Evolutionary conservation across 768 basidiomycete species (phyloP).

Genomic region (Mrakia blollopis): DNA sequence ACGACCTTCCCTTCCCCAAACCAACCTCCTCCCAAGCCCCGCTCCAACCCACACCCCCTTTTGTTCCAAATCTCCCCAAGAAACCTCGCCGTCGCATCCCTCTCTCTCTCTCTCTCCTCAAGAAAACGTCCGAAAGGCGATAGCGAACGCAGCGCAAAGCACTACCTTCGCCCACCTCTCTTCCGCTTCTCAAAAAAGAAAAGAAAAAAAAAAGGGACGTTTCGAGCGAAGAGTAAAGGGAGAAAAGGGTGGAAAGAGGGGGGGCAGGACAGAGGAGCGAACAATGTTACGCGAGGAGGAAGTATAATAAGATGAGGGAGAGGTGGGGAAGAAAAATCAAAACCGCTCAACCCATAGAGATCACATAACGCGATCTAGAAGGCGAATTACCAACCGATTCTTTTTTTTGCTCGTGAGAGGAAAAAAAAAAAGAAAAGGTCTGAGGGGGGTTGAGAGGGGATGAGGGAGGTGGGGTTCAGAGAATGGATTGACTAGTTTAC

Average conservation of each 20-base stretch:
- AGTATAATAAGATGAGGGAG: conserved; percentile 6
- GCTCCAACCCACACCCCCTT: background rate
- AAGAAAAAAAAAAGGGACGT: background rate
- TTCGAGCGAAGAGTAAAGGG: background rate
- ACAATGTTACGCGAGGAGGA: conserved; percentile 16
- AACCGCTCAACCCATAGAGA: conserved; percentile 11
- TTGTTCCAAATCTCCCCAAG: background rate
- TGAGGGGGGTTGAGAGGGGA: conserved; percentile 15
- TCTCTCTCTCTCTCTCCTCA: too few relatives aligned
- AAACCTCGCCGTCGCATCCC: background rate
- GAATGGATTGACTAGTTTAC: conserved; percentile 23
- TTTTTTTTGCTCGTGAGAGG: background rate
- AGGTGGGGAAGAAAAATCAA: background rate
- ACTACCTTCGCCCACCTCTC: conserved; percentile 13
- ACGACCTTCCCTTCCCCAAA: conserved; percentile 16
- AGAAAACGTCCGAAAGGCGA: background rate
- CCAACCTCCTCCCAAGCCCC: conserved; percentile 20
- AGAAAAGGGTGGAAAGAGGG: background rate
- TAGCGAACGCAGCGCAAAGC: background rate
- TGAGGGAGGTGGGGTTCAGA: conserved; percentile 4
- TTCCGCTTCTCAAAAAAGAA: background rate
- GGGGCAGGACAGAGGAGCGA: background rate
- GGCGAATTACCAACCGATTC: conserved; percentile 16
- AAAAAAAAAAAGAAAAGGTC: background rate
- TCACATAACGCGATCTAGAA: conserved; percentile 9